Percentiles rank a stretch among this genome's conserved stretches.
These are phyloP conservation scores for Fusarium sp. DNA, from an alignment of 2,329 filamentous ascomycete genomes.

Conservation along the genomic window DNA sequence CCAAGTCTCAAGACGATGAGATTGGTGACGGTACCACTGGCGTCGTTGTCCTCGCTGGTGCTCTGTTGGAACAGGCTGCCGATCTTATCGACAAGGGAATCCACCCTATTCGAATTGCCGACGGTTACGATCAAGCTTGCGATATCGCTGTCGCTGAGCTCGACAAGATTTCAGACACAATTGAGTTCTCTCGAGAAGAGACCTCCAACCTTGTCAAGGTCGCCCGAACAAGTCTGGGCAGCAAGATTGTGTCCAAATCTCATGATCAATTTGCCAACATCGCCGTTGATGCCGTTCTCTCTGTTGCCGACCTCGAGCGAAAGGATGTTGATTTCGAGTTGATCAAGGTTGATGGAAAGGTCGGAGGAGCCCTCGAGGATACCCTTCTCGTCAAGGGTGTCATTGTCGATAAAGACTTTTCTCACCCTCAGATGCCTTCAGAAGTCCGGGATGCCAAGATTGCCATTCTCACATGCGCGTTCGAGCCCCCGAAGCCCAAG, in stretches of 20 bases:
- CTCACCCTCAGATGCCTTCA: conserved; percentile 97
- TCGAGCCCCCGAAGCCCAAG: conserved; percentile 99
- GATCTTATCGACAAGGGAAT: conserved; percentile 99
- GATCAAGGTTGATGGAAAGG: conserved; percentile 99
- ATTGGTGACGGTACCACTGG: conserved; percentile 98
- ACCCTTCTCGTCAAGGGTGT: conserved; percentile 95
- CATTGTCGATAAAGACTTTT: conserved; percentile 99
- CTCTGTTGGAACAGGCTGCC: conserved; percentile 93
- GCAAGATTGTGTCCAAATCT: conserved; percentile 98
- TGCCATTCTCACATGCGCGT: conserved; percentile 96
- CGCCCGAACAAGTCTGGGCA: conserved; percentile 92
- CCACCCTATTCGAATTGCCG: conserved; percentile 97
- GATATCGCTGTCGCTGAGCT: conserved; percentile 94
- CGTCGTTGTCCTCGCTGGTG: conserved; percentile 94
- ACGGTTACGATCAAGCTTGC: conserved; percentile 97
- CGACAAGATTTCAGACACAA: conserved; percentile 90
- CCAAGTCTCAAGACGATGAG: conserved; percentile 98
- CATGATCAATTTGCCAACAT: conserved; percentile 99
- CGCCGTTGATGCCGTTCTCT: conserved; percentile 94
- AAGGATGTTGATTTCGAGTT: conserved; percentile 99
- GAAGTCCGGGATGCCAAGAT: conserved; percentile 96
- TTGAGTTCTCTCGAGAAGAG: conserved; percentile 82
- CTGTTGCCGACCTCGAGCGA: conserved; percentile 92
- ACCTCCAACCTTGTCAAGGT: conserved; percentile 92
- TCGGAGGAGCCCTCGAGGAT: conserved; percentile 92